Evolutionary conservation across 345 rosid genomes (phyloP), one percentile per base, ranked within the genome.

Genomic region (Diplotaxis tenuifolia): DNA sequence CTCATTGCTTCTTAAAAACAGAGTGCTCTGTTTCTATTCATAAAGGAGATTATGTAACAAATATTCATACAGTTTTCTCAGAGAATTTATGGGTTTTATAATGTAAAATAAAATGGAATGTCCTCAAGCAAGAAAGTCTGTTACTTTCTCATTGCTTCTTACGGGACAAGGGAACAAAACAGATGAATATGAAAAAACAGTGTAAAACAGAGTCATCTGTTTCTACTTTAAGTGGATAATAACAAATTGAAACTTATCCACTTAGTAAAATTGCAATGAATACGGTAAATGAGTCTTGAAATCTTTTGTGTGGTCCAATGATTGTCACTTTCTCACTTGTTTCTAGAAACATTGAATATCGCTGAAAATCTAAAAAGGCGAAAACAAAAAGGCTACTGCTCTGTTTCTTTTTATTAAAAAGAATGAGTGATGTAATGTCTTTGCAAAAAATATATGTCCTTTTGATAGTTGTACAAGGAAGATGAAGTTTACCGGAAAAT

Each of bases 401-500:
- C 21, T 67, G 61, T 31, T 12, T 67, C 1, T n/a, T 60, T 54
- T 14, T 42, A 2, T 42, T 42, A 53, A 20, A n/a, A n/a, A 70
- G 45, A 27, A 59, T 1, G 9, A 54, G 32, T 21, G 52, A 36
- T 5, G 31, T 25, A n/a, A 34, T 22, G 18, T 68, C 0, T 27
- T 19, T 15, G 7, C 52, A 18, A 36, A 15, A 9, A 25, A 59
- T 31, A 59, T 59, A 0, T 59, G n/a, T 67, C 6, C 3, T 66
- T n/a, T 29, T 32, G 4, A 55, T 38, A 14, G 36, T 57, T 57
- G 7, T 9, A 9, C 19, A 55, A 19, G 22, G 8, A 1, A 9
- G 16, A 57, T 23, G 5, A 60, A 34, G 29, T 5, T 29, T 77
- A 92, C 98, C 93, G 81, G 80, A 92, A 86, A 34, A 40, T 70